Evolutionary conservation across 2,329 filamentous ascomycete species (phyloP), one percentile per base, ranked within the genome.

Genomic region (Colletotrichum falcatum): DNA sequence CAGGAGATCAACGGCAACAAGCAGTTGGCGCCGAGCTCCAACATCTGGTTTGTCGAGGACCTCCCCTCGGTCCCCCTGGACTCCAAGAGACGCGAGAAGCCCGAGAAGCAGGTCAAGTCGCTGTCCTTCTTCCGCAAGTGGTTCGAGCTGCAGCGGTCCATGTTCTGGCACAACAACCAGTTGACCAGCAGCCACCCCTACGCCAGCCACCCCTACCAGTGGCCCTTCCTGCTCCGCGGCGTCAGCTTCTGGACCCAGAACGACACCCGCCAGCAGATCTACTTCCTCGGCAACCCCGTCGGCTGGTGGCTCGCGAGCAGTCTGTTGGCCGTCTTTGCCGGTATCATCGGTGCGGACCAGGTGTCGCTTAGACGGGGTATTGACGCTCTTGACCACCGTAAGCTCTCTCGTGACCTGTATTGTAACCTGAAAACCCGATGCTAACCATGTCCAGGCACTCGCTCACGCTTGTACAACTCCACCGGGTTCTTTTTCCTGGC

Each of bases 1-100:
- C 95, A 97, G 78, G 96, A 99, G 81, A 98, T 99, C 85, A 99
- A 99, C 81, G 96, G 96, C 71, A 99, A 99, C 87, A 99, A 99
- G 89, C 97, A 97, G 79, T 85, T 97, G 64, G 86, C 90, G 35
- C 93, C 95, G 73, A 91, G 92, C 79, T 97, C 94, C 80, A 99
- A 99, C 80, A 87, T 97, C 72, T 99, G 96, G 96, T 91, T 92
- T 75, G 92, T 95, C 18, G 96, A 99, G 77, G 94, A 97, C 73
- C 93, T 98, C 62, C 89, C 93, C n/a, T 94, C 91, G 12, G 83
- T 98, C 56, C 84, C 91, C 2, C 85, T 82, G 6, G 94, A 94
- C 75, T 90, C 91, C 75, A 86, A 88, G 48, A 94, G 96, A 69
- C 89, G 94, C 72, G 83, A 90, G 70, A 96, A 92, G 84, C 88